These are phyloP conservation scores for Lodderomyces metapsilosis DNA, from an alignment of 1,139 yeast species.

Conservation along the genomic window DNA sequence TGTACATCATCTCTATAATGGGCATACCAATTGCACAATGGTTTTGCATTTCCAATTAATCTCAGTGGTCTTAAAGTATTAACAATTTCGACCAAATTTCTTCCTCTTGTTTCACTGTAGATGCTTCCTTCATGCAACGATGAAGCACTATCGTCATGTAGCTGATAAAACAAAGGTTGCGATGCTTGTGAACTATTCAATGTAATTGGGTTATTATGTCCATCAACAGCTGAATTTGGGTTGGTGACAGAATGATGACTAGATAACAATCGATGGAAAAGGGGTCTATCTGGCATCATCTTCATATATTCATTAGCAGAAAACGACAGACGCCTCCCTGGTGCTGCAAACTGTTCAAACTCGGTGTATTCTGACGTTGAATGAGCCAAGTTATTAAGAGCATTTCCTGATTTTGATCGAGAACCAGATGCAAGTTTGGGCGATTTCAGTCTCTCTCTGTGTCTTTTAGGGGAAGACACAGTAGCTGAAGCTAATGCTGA, in stretches of 20 bases:
- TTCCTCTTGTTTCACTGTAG: slow-evolving; percentile 23
- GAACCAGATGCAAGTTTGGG: slow-evolving; percentile 1
- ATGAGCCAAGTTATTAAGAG: background rate
- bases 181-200: slow-evolving; percentile 8
- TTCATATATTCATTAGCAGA: slow-evolving; percentile 12
- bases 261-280: slow-evolving; percentile 28
- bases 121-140: background rate
- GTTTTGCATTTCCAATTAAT: slow-evolving; percentile 53
- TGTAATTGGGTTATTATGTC: slow-evolving; percentile 1
- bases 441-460: background rate
- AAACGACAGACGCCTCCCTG: slow-evolving; percentile 13
- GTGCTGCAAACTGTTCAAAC: slow-evolving; percentile 9
- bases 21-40: slow-evolving; percentile 51
- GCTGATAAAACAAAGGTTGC: slow-evolving; percentile 9
- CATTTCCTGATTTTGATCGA: slow-evolving; percentile 4
- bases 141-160: background rate
- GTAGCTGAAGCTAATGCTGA: slow-evolving; percentile 2
- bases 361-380: slow-evolving; percentile 6
- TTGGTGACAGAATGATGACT: slow-evolving; percentile 33
- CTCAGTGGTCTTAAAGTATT: slow-evolving; percentile 43
- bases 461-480: background rate
- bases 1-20: slow-evolving; percentile 22
- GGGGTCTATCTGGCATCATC: slow-evolving; percentile 18
- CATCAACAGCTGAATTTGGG: slow-evolving; percentile 23
- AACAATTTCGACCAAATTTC: slow-evolving; percentile 18